A percentile compares a stretch with the other conserved stretches of the same genome.
Evolutionary conservation across 2,329 filamentous ascomycete genomes (phyloP).

Genomic region (Neopestalotiopsis clavispora): DNA sequence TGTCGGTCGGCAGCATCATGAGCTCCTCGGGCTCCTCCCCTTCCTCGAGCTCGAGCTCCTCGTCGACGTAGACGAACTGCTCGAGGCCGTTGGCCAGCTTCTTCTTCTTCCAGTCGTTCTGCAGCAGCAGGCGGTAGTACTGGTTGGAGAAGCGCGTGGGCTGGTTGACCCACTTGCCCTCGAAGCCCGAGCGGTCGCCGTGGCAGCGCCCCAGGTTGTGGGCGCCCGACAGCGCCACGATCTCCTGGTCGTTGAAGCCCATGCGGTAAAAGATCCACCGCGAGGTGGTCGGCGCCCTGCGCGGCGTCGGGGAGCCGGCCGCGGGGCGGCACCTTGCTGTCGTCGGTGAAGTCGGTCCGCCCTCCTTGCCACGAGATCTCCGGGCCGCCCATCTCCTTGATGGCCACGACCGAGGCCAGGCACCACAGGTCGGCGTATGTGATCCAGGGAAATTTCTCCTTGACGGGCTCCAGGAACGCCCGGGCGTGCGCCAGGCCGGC

Average conservation of each 20-base stretch:
- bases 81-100: constrained; percentile 32
- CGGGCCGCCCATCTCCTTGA: constrained; percentile 65
- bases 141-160: constrained; percentile 43
- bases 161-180: constrained; percentile 42
- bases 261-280: constrained; percentile 91
- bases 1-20: constrained; percentile 72
- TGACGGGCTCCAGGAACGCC: constrained; percentile 67
- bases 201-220: constrained; percentile 79
- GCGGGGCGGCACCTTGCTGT: constrained; percentile 61
- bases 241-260: constrained; percentile 96
- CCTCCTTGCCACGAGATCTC: constrained; percentile 60
- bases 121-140: constrained; percentile 39
- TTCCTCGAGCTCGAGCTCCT: constrained; percentile 48
- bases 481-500: constrained; percentile 68
- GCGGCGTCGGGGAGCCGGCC: constrained; percentile 75
- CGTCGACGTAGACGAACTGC: constrained; percentile 64
- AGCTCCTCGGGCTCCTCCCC: constrained; percentile 63
- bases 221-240: constrained; percentile 84
- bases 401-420: constrained; percentile 61
- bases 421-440: constrained; percentile 72
- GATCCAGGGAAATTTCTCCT: constrained; percentile 64
- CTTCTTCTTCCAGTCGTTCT: constrained; percentile 35
- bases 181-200: constrained; percentile 36
- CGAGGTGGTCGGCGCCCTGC: constrained; percentile 80
- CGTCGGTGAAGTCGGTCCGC: constrained; percentile 66